A percentile compares a stretch with the other conserved stretches of the same genome.
Conservation (phyloP, 2,329 filamentous ascomycete species). For the Trichoderma harzianum region DNA sequence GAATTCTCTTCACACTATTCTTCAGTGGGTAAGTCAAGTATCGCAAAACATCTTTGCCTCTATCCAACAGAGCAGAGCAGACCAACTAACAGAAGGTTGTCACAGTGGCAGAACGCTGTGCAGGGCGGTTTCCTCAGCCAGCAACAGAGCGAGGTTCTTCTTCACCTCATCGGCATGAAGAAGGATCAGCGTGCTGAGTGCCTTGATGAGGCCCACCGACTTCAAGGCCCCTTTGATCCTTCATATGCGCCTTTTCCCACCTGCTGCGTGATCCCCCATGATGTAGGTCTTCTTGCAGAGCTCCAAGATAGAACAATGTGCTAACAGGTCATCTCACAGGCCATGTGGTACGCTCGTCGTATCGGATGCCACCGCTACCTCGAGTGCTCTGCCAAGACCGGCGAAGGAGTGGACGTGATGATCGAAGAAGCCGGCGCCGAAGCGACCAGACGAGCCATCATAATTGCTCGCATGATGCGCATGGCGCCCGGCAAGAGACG, state of each 20-base stretch:
- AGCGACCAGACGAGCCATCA: conserved; percentile 24
- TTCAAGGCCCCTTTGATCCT: not conserved
- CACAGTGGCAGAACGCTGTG: conserved; percentile 32
- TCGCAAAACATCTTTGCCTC: not conserved
- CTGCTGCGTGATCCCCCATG: conserved; percentile 32
- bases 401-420: conserved; percentile 33
- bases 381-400: conserved; percentile 37
- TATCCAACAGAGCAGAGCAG: not conserved
- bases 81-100: not conserved
- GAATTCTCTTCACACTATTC: conserved; percentile 32
- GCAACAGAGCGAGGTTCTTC: conserved; percentile 23
- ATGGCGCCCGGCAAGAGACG: conserved; percentile 23
- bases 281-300: conserved; percentile 24
- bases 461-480: conserved; percentile 16
- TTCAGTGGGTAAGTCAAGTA: conserved; percentile 33
- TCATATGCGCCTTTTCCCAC: conserved; percentile 17
- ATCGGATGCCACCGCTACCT: conserved; percentile 31
- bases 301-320: not conserved
- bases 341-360: conserved; percentile 30
- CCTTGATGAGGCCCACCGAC: conserved; percentile 17
- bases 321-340: conserved; percentile 24
- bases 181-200: conserved; percentile 29
- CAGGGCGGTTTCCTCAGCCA: conserved; percentile 27
- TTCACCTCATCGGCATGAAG: conserved; percentile 37
- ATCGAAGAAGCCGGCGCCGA: conserved; percentile 29